Base-by-base conservation (phyloP, 805 yeast species). In the Kluyveromyces starmeri region DNA sequence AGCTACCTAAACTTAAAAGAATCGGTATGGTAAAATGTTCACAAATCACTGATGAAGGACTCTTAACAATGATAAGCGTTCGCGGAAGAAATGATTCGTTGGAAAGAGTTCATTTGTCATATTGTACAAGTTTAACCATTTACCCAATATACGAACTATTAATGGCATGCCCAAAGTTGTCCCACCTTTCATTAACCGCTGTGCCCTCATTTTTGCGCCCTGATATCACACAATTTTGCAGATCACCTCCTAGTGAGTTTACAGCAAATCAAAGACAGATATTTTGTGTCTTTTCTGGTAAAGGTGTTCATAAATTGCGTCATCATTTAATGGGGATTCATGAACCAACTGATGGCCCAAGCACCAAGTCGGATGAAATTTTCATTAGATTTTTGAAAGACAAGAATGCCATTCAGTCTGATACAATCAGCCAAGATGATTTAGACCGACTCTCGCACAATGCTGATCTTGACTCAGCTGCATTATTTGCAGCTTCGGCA, bases 241-340 rank as follows among this genome's bases (percentile, higher is more conserved):
- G 97, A 19, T 83, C 79, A 7, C 92, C 97, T 2, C 97, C 98
- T 4, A 75, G 82, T 9, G 96, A 86, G 48, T 88, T 92, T 55
- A 86, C 79, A 35, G 83, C 78, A 37, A 80, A 80, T 48, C 98
- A 92, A 57, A 78, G 78, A 44, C 71, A 78, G 15, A 69, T 83
- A 32, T 89, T 92, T 51, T 89, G 97, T 62, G 98, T 89, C 9
- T 92, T 86, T 53, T 78, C 89, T 21, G 97, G 97, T 2, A 74
- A 73, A 40, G 96, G 96, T 7, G 95, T 92, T 12, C 71, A 67
- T 32, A 73, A 75, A 40, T 66, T 89, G 42, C 71, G 96, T 42
- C 75, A 73, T 26, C 78, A 81, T 53, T 67, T 89, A 30, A 76
- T 70, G 49, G 55, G 56, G 27, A 28, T 62, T 19, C 55, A 59